phyloP scores from a whole-genome alignment of 305 asterid genomes.

The Solanum hybrid region DNA sequence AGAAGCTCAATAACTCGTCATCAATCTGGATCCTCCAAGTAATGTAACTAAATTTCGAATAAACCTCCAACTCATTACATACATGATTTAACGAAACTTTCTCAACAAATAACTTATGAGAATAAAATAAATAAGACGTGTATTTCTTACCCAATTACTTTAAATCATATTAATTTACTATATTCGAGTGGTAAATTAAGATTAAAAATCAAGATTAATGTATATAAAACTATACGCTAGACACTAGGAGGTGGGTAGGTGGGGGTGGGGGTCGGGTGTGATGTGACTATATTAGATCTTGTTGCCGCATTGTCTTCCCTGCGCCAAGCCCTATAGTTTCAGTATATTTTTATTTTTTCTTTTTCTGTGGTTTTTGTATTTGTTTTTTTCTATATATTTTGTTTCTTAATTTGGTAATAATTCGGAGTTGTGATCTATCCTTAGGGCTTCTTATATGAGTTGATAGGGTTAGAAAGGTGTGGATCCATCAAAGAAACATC shows the following conservation, averaged over 20 bases:
- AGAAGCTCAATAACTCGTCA: not conserved
- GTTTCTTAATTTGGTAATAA: conserved; percentile 8
- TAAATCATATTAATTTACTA: not conserved
- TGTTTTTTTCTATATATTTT: conserved; percentile 11
- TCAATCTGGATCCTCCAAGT: not conserved
- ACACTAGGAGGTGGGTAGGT: not conserved
- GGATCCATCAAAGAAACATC: conserved; percentile 31
- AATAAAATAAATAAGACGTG: not conserved
- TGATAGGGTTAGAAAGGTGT: conserved; percentile 42
- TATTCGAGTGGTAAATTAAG: not conserved
- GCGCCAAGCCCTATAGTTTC: conserved; percentile 66
- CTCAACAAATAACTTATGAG: not conserved
- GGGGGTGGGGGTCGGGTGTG: not conserved
- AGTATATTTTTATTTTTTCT: conserved; percentile 16
- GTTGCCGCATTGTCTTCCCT: conserved; percentile 14
- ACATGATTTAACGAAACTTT: not conserved
- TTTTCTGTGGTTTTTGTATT: not conserved
- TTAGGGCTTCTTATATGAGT: not conserved
- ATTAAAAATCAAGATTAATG: not conserved
- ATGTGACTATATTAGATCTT: not conserved
- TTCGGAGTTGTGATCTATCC: conserved; percentile 9
- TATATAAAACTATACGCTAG: not conserved
- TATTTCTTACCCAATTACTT: not conserved
- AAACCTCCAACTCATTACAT: not conserved
- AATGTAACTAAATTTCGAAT: not conserved